Percentiles rank a stretch among this genome's conserved stretches.
phyloP scores from a whole-genome alignment of 1,284 basidiomycete genomes.

The Xerocomus amazonicus region DNA sequence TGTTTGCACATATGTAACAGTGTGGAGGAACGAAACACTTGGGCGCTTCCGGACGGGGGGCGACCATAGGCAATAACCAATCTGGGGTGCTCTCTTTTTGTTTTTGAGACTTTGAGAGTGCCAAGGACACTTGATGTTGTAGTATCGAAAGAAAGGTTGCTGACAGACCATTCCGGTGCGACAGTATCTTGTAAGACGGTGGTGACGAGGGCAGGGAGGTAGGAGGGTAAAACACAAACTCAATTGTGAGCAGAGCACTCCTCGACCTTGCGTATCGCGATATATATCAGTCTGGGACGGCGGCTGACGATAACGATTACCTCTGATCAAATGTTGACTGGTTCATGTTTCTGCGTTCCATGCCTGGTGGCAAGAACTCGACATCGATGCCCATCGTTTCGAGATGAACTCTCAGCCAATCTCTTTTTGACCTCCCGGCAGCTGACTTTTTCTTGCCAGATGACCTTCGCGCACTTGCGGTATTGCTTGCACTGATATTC shows the following conservation, averaged over 20 bases:
- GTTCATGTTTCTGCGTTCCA: conserved; percentile 73
- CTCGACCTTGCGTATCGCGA: conserved; percentile 46
- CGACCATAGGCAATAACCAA: conserved; percentile 54
- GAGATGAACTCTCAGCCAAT: conserved; percentile 61
- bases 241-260: conserved; percentile 67
- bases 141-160: conserved; percentile 49
- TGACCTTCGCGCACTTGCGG: conserved; percentile 10
- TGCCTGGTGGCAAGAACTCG: conserved; percentile 76
- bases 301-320: conserved; percentile 39
- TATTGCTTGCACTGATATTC: conserved; percentile 18
- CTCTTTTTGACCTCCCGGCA: conserved; percentile 40
- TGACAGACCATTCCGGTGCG: conserved; percentile 58
- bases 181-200: conserved; percentile 44
- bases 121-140: conserved; percentile 37
- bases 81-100: conserved; percentile 42
- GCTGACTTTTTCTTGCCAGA: conserved; percentile 19
- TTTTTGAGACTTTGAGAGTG: conserved; percentile 23
- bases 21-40: conserved; percentile 53
- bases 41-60: conserved; percentile 51
- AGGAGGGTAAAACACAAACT: conserved; percentile 61
- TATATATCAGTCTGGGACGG: conserved; percentile 2
- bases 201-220: conserved; percentile 38
- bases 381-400: conserved; percentile 67
- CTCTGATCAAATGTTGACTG: conserved; percentile 79
- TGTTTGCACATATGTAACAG: conserved; percentile 53